These are phyloP conservation scores for Hagleromyces aurorensis DNA, from an alignment of 805 yeast species.

Conservation along the genomic window DNA sequence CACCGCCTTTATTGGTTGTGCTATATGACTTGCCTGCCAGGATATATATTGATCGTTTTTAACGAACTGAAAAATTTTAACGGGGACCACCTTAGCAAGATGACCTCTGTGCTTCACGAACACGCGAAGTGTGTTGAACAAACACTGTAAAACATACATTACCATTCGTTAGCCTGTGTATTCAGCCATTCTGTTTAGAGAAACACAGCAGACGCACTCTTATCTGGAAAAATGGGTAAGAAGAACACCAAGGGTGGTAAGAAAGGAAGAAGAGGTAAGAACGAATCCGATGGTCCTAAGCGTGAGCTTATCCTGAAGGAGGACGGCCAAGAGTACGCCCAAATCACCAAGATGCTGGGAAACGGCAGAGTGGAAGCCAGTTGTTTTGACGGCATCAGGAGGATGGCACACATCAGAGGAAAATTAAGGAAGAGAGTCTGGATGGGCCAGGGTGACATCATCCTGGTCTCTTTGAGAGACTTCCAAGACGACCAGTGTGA, in stretches of 20 bases:
- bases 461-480: slow-evolving; percentile 91
- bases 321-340: slow-evolving; percentile 98
- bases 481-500: slow-evolving; percentile 98
- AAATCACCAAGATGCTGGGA: slow-evolving; percentile 96
- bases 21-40: no score
- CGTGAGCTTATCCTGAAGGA: slow-evolving; percentile 89
- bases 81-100: no score
- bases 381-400: slow-evolving; percentile 88
- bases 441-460: slow-evolving; percentile 99
- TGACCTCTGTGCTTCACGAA: no score
- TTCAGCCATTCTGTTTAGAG: no score
- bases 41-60: no score
- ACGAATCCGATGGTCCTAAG: slow-evolving; percentile 81
- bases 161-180: no score
- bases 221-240: slow-evolving; percentile 33
- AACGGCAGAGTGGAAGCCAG: slow-evolving; percentile 93
- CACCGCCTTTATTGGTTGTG: no score
- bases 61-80: no score
- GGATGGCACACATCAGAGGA: slow-evolving; percentile 98
- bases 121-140: no score
- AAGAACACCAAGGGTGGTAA: slow-evolving; percentile 62
- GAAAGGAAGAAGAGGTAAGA: slow-evolving; percentile 96
- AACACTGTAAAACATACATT: no score
- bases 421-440: slow-evolving; percentile 98
- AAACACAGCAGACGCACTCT: no score